These are phyloP conservation scores for Allium cepa DNA, from an alignment of 106 monocot genomes.

Conservation along the genomic window DNA sequence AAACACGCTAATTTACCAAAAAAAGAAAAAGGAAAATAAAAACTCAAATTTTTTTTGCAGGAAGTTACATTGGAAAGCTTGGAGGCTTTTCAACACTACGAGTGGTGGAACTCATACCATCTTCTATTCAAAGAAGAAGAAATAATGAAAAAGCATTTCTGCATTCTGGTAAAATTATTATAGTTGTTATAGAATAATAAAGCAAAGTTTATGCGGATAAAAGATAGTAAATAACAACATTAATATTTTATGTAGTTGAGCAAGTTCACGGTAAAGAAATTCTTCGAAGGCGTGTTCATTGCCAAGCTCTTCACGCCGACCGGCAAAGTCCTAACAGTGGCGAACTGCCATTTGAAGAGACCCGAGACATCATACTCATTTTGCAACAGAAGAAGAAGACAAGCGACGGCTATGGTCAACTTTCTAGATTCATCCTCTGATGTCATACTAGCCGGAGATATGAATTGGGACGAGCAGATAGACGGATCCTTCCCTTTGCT, in stretches of 20 bases:
- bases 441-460: constrained; percentile 38
- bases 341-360: constrained; percentile 29
- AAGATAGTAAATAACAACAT: not conserved
- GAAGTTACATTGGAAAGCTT: constrained; percentile 44
- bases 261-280: constrained; percentile 15
- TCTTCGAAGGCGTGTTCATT: constrained; percentile 1
- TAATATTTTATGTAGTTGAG: constrained; percentile 18
- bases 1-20: not conserved
- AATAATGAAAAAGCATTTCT: constrained; percentile 30
- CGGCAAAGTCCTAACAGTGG: constrained; percentile 11
- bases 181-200: not conserved
- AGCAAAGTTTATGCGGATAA: not conserved
- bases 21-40: too few species aligned
- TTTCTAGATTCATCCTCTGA: not conserved
- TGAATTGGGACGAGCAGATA: constrained; percentile 32
- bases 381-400: not conserved
- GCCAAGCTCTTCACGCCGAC: not conserved
- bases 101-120: constrained; percentile 32
- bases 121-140: constrained; percentile 20
- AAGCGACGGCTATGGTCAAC: constrained; percentile 15
- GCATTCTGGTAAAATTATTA: constrained; percentile 25
- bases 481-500: constrained; percentile 23
- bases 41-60: constrained; percentile 14
- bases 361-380: not conserved
- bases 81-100: constrained; percentile 17